Percentiles rank a stretch among this genome's conserved stretches.
Evolutionary conservation across 2,329 filamentous ascomycete species (phyloP).

Genomic region (Nannizzia gypsea): DNA sequence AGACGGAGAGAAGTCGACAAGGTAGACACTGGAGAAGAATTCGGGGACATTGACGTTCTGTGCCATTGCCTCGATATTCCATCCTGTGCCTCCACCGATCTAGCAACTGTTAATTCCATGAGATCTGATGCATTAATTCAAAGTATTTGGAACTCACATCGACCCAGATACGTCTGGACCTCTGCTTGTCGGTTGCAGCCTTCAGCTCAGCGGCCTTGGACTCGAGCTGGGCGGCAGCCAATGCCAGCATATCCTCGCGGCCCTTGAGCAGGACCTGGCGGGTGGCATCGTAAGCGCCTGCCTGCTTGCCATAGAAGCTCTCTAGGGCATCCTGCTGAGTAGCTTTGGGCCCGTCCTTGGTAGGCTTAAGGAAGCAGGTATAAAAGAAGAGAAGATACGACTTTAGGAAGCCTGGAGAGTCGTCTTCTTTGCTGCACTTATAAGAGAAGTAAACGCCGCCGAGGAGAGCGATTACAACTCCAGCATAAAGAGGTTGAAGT

Average conservation of each 20-base stretch:
- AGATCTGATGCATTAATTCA: too few relatives aligned
- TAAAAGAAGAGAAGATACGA: not conserved
- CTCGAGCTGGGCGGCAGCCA: conserved; percentile 73
- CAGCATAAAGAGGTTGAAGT: not conserved
- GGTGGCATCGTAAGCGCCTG: conserved; percentile 79
- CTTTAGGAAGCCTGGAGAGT: not conserved
- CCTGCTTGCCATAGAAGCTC: conserved; percentile 64
- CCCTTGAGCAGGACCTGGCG: conserved; percentile 68
- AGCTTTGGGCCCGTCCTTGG: too few relatives aligned
- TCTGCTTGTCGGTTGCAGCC: conserved; percentile 30
- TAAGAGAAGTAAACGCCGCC: not conserved
- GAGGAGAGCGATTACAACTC: not conserved
- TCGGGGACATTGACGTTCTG: conserved; percentile 62
- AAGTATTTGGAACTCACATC: conserved; percentile 52
- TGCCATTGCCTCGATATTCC: conserved; percentile 87
- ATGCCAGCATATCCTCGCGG: conserved; percentile 81
- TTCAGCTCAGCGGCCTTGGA: conserved; percentile 45
- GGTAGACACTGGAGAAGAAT: conserved; percentile 82
- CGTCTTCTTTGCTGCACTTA: not conserved
- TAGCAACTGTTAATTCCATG: conserved; percentile 24
- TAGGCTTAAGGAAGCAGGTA: not conserved
- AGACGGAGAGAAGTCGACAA: conserved; percentile 89
- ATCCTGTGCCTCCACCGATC: conserved; percentile 84
- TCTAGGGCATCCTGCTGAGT: conserved; percentile 81
- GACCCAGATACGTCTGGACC: conserved; percentile 59